phyloP scores from a whole-genome alignment of 2,329 filamentous ascomycete species.

The Phaeophleospora eucalypticola region DNA sequence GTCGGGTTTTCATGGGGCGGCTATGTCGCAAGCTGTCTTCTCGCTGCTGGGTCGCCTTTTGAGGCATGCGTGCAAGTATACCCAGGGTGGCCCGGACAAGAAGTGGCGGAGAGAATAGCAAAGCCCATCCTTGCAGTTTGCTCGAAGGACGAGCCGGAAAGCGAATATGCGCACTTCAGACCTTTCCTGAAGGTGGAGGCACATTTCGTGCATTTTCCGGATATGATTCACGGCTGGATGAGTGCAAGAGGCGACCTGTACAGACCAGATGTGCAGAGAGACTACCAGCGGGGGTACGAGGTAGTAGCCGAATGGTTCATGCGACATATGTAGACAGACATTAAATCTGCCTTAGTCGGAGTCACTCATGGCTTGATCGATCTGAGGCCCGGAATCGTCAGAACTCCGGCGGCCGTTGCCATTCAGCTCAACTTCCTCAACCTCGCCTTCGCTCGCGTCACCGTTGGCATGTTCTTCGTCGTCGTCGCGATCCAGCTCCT shows the following conservation, averaged over 20 bases:
- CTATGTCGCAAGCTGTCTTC: conserved; percentile 6
- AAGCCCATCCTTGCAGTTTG: conserved; percentile 1
- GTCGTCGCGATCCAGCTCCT: conserved; percentile 63
- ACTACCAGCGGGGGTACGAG: conserved; percentile 3
- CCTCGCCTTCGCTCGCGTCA: conserved; percentile 28
- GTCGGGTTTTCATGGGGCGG: conserved; percentile 14
- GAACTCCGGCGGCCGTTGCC: conserved; percentile 12
- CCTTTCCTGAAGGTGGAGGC: background rate
- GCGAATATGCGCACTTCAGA: conserved; percentile 1
- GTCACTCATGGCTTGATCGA: conserved; percentile 22
- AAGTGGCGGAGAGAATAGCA: conserved; percentile 2
- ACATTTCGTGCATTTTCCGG: conserved; percentile 2
- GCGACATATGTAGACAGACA: background rate
- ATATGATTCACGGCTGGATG: conserved; percentile 4
- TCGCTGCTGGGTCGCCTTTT: conserved; percentile 3
- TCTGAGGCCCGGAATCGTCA: conserved; percentile 4
- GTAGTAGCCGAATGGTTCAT: conserved; percentile 2
- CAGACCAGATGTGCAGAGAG: conserved; percentile 1
- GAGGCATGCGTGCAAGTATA: conserved; percentile 1
- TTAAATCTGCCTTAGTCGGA: conserved; percentile 18
- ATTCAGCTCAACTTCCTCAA: conserved; percentile 20
- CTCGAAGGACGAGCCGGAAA: conserved; percentile 3
- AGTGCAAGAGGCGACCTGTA: conserved; percentile 4
- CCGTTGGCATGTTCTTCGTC: conserved; percentile 44
- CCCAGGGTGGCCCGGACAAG: conserved; percentile 3